Base-by-base conservation (phyloP, 768 basidiomycete genomes). In the Trametes cingulata region DNA sequence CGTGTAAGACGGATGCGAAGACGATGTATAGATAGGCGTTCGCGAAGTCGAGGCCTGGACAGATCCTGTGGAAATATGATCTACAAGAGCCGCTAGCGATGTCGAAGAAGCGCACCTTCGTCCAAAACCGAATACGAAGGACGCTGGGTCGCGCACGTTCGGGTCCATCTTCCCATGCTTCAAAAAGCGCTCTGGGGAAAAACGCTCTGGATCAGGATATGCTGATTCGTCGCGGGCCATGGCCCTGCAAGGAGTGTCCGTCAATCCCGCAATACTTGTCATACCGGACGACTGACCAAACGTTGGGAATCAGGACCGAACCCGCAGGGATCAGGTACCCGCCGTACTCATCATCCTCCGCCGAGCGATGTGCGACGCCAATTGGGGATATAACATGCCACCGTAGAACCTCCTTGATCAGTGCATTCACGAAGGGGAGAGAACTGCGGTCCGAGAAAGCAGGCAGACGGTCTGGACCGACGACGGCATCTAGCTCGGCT, bases 291-390 rank as follows among this genome's bases (percentile, higher is more conserved):
- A 42, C 46, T 10, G 20, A 65, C 69, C 70, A 68, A 10, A 60
- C 43, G 56, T 71, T 68, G 22, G 48, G 61, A 39, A 60, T 46
- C n/a, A 73, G 43, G 6, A 65, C 25, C 6, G 71, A 59, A 24
- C 72, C 73, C 22, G 62, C 66, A 6, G 71, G 71, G 7, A 73
- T 71, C 27, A 62, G 43, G 53, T 70, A 68, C 9, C 71, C 73
- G 7, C 65, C 40, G 59, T 73, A 73, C 24, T 61, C 51, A 52
- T 73, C 69, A 48, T 72, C 67, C 45, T 65, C 66, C 9, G 60
- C 58, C 10, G 58, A 37, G 33, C 61, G 47, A 27, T 63, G 65
- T 9, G 64, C 45, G 14, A 63, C 46, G 49, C 62, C 62, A 20
- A 69, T 52, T 0, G 69, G 67, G 12, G 52, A 53, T 1, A 64